Percentiles rank a stretch among this genome's conserved stretches.
These are phyloP conservation scores for Vigna mungo DNA, from an alignment of 306 rosid genomes.

Conservation along the genomic window DNA sequence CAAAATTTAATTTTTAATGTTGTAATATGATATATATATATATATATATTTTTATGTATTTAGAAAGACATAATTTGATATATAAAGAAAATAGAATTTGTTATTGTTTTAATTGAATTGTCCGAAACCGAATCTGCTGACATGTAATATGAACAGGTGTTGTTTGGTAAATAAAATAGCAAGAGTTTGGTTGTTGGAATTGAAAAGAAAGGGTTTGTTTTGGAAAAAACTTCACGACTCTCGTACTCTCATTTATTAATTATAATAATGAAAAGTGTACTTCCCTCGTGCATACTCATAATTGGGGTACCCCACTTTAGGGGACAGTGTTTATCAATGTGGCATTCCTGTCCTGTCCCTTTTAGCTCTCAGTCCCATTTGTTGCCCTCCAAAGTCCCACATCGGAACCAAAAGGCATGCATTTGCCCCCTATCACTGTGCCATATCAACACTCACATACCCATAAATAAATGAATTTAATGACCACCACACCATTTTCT, in stretches of 20 bases:
- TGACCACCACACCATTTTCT: constrained; percentile 19
- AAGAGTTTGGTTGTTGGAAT: too few relatives aligned
- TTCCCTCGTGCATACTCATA: constrained; percentile 53
- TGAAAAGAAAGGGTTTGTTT: too few relatives aligned
- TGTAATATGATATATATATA: too few relatives aligned
- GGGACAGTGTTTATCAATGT: constrained; percentile 54
- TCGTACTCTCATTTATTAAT: constrained; percentile 34
- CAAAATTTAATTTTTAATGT: too few relatives aligned
- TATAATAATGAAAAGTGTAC: constrained; percentile 57
- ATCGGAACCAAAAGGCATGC: constrained; percentile 36
- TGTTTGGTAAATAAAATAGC: too few relatives aligned
- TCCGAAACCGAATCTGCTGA: too few relatives aligned
- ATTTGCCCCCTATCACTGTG: constrained; percentile 1
- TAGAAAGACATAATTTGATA: too few relatives aligned
- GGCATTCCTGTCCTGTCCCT: constrained; percentile 57
- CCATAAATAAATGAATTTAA: constrained; percentile 34
- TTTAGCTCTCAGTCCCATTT: constrained; percentile 47
- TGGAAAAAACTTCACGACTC: neutral
- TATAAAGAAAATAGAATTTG: too few relatives aligned
- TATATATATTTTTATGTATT: too few relatives aligned
- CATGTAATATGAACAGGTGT: too few relatives aligned
- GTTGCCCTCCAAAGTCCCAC: constrained; percentile 43
- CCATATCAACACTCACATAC: constrained; percentile 30
- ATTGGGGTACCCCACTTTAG: constrained; percentile 66
- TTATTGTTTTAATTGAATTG: too few relatives aligned